phyloP scores from a whole-genome alignment of 495 filamentous ascomycete genomes.

The Pyrenopolyporus hunteri region DNA sequence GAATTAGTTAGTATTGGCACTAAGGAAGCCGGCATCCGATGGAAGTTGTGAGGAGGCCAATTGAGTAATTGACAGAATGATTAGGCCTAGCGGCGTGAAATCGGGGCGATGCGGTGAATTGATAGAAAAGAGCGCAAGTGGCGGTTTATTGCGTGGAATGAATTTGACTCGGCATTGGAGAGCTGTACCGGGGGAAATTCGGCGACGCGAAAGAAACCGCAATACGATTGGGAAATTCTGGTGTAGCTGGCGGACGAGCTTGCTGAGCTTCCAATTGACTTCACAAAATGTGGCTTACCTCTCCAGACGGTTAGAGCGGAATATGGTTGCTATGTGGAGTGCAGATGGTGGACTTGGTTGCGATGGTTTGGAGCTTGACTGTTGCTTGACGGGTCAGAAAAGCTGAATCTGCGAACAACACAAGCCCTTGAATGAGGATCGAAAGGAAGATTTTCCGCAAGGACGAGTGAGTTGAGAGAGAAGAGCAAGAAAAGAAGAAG shows the following conservation, averaged over 20 bases:
- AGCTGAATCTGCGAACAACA: conserved; percentile 45
- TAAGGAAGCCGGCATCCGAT: neutral
- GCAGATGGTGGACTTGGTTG: conserved; percentile 21
- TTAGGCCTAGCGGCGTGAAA: neutral
- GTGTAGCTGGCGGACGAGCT: conserved; percentile 1
- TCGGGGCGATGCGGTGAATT: neutral
- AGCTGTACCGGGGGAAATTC: neutral
- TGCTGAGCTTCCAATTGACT: conserved; percentile 23
- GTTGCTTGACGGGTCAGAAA: conserved; percentile 32
- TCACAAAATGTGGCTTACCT: conserved; percentile 30
- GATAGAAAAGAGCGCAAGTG: conserved; percentile 27
- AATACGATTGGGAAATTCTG: neutral
- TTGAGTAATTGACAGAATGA: conserved; percentile 3
- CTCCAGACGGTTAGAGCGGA: conserved; percentile 2
- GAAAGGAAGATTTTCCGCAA: conserved; percentile 33
- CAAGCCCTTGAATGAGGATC: conserved; percentile 40
- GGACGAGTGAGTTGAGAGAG: conserved; percentile 44
- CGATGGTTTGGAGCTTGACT: conserved; percentile 35
- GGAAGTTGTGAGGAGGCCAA: neutral
- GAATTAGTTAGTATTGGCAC: conserved; percentile 25
- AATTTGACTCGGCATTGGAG: neutral
- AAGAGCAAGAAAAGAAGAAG: conserved; percentile 28
- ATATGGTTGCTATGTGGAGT: conserved; percentile 19
- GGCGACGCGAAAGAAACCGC: neutral
- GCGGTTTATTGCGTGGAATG: neutral